These are phyloP conservation scores for Phyllosticta ampelicida DNA, from an alignment of 2,329 filamentous ascomycete genomes.

Conservation along the genomic window DNA sequence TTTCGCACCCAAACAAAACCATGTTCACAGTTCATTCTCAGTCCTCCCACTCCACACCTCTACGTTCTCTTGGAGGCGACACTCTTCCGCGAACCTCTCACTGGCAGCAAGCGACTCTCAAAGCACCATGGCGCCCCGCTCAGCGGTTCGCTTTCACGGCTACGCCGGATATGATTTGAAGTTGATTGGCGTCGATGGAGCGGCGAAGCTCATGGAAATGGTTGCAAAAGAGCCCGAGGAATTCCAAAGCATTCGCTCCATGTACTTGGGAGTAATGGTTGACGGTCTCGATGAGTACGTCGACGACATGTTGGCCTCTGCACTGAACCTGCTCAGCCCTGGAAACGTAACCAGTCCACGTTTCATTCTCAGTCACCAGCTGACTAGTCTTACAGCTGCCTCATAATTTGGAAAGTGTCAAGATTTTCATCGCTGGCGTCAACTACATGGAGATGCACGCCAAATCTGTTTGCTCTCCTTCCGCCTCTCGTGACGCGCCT, in stretches of 20 bases:
- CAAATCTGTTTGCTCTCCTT: constrained; percentile 11
- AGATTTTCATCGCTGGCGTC: not conserved
- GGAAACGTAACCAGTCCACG: not conserved
- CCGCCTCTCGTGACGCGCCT: not conserved
- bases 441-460: constrained; percentile 10
- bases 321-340: constrained; percentile 13
- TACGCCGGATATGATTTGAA: not conserved
- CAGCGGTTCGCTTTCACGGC: not conserved
- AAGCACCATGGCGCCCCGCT: not conserved
- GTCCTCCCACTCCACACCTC: not conserved
- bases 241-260: not conserved
- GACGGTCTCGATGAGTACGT: constrained; percentile 8
- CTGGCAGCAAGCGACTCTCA: not conserved
- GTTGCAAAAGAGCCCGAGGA: not conserved
- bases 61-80: not conserved
- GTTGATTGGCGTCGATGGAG: not conserved
- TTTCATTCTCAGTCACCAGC: not conserved
- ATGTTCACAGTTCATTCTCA: not conserved
- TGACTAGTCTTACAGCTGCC: not conserved
- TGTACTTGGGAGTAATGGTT: constrained; percentile 12
- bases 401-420: constrained; percentile 1
- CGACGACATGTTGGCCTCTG: constrained; percentile 14
- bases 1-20: not conserved
- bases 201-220: not conserved
- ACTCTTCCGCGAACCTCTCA: not conserved